Percentiles rank a stretch among this genome's conserved stretches.
Conservation (phyloP, 257 asterid species). For the Scutellaria galericulata region DNA sequence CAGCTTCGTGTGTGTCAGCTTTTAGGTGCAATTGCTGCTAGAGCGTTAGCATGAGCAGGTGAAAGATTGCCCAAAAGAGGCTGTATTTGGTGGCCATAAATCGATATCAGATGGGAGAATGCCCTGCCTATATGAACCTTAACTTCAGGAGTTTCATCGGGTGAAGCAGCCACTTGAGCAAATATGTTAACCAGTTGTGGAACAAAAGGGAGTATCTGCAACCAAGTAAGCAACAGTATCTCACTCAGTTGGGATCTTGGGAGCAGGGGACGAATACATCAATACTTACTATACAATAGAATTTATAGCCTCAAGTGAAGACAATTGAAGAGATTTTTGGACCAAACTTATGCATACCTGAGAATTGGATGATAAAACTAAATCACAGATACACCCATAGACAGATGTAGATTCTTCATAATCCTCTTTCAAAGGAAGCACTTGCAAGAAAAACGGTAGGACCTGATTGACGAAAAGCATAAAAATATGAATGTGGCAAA, state of each 20-base stretch:
- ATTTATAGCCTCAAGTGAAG: not conserved
- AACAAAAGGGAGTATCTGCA: constrained; percentile 77
- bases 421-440: constrained; percentile 95
- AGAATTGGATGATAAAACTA: constrained; percentile 86
- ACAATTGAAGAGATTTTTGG: constrained; percentile 13
- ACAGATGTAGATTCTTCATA: constrained; percentile 83
- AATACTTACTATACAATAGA: constrained; percentile 16
- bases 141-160: constrained; percentile 83
- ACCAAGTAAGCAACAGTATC: constrained; percentile 21
- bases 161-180: constrained; percentile 84
- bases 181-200: constrained; percentile 88
- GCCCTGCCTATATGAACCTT: constrained; percentile 88
- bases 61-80: constrained; percentile 86
- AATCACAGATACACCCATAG: constrained; percentile 84
- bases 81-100: constrained; percentile 91
- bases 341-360: constrained; percentile 57
- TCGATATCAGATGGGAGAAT: constrained; percentile 81
- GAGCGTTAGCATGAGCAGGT: constrained; percentile 84
- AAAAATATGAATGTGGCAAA: constrained; percentile 28
- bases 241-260: constrained; percentile 21
- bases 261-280: constrained; percentile 7
- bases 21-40: constrained; percentile 83
- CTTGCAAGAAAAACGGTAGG: constrained; percentile 85
- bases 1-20: constrained; percentile 53
- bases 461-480: constrained; percentile 60